Evolutionary conservation across 129 eudicot species (phyloP).

Genomic region (Artemisia tridentata): DNA sequence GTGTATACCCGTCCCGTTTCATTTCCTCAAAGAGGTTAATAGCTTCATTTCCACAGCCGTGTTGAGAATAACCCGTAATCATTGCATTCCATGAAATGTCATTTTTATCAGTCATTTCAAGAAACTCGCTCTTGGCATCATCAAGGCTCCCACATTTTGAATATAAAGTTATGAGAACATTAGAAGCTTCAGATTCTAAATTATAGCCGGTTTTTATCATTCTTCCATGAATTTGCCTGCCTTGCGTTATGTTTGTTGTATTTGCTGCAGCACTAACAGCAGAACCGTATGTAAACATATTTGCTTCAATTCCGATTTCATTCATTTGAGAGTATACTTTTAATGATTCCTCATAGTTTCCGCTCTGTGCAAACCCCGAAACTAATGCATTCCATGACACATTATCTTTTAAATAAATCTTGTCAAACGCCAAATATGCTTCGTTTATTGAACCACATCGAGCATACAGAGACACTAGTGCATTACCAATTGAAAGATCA

Average conservation of each 20-base stretch:
- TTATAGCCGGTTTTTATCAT: slow-evolving; percentile 64
- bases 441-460: slow-evolving; percentile 77
- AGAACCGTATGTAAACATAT: slow-evolving; percentile 78
- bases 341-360: slow-evolving; percentile 70
- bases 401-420: slow-evolving; percentile 53
- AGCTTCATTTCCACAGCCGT: slow-evolving; percentile 78
- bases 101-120: slow-evolving; percentile 56
- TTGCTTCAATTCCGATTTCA: slow-evolving; percentile 53
- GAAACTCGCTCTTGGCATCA: slow-evolving; percentile 68
- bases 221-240: slow-evolving; percentile 76
- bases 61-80: slow-evolving; percentile 97
- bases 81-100: slow-evolving; percentile 96
- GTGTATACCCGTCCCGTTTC: slow-evolving; percentile 47
- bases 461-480: slow-evolving; percentile 82
- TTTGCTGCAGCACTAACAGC: slow-evolving; percentile 93
- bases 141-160: slow-evolving; percentile 85
- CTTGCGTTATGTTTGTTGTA: slow-evolving; percentile 67
- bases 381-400: slow-evolving; percentile 90
- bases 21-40: slow-evolving; percentile 75
- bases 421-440: slow-evolving; percentile 71
- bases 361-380: slow-evolving; percentile 88
- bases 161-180: slow-evolving; percentile 73
- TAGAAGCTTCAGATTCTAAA: slow-evolving; percentile 79
- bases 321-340: slow-evolving; percentile 68
- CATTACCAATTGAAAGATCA: slow-evolving; percentile 84